Conservation (phyloP, 306 rosid genomes). For the Aeschynomene evenia region DNA sequence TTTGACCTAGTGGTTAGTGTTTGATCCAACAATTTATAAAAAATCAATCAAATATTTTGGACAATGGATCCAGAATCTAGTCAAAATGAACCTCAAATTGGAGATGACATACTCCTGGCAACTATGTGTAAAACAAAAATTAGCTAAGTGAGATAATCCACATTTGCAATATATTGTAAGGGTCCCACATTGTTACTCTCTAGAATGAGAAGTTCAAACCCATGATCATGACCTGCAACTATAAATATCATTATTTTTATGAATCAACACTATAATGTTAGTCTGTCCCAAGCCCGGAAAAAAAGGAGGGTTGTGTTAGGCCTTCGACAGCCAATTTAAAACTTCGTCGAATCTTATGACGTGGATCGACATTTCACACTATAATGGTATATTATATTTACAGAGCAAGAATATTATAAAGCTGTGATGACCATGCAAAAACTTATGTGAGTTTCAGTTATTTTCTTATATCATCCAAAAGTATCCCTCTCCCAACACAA, state of each 20-base stretch:
- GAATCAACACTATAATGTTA: too few species aligned
- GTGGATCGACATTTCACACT: too few species aligned
- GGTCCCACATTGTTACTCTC: background rate
- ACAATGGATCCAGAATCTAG: background rate
- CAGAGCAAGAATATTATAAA: constrained; percentile 1
- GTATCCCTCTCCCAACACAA: constrained; percentile 16
- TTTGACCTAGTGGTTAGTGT: background rate
- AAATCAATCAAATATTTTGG: background rate
- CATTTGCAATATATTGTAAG: constrained; percentile 6
- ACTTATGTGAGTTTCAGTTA: constrained; percentile 18
- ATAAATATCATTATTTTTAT: constrained; percentile 12
- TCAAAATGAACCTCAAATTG: background rate
- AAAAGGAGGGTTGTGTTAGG: too few species aligned
- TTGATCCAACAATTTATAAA: background rate
- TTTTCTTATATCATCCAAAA: constrained; percentile 18
- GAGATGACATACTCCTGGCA: background rate
- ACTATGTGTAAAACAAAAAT: background rate
- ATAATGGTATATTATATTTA: background rate
- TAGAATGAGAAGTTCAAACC: background rate
- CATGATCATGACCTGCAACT: constrained; percentile 2
- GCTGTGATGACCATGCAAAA: constrained; percentile 19
- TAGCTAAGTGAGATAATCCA: constrained; percentile 7
- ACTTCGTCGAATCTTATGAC: too few species aligned
- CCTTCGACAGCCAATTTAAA: too few species aligned
- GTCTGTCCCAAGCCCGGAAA: too few species aligned